Evolutionary conservation across 495 filamentous ascomycete species (phyloP).

Genomic region (Astrocystis sublimbata): DNA sequence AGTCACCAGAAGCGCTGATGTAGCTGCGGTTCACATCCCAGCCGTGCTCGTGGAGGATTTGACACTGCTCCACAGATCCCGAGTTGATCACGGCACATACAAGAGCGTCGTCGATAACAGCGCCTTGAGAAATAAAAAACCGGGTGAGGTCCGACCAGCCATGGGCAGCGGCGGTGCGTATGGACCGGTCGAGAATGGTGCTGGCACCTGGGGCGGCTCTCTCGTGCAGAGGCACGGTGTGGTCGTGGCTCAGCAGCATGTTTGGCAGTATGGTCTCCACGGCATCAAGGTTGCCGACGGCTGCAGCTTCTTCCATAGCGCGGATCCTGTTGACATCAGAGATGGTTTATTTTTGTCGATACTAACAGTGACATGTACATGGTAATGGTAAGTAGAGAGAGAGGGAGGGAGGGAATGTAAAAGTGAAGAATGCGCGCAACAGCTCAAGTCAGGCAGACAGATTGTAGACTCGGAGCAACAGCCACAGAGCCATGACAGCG

Average conservation of each 20-base stretch:
- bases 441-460: conserved; percentile 13
- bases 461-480: conserved; percentile 3
- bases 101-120: conserved; percentile 22
- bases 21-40: conserved; percentile 24
- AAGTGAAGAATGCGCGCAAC: conserved; percentile 15
- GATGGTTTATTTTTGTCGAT: conserved; percentile 12
- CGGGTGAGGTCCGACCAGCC: conserved; percentile 21
- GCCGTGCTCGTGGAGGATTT: conserved; percentile 13
- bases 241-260: conserved; percentile 19
- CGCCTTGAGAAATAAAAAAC: conserved; percentile 19
- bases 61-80: conserved; percentile 19
- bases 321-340: conserved; percentile 22
- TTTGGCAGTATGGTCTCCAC: conserved; percentile 21
- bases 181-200: conserved; percentile 19
- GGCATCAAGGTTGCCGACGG: conserved; percentile 22
- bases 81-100: conserved; percentile 20
- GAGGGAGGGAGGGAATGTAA: no score
- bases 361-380: conserved; percentile 11
- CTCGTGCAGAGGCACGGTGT: conserved; percentile 17
- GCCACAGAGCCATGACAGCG: conserved; percentile 1
- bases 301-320: conserved; percentile 25
- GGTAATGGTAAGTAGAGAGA: no score
- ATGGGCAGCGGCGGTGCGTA: conserved; percentile 18
- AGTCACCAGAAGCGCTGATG: conserved; percentile 19
- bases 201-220: conserved; percentile 21